Percentiles rank a stretch among this genome's conserved stretches.
Conservation (phyloP, 78 protist species). For the Pigoraptor vietnamica region DNA sequence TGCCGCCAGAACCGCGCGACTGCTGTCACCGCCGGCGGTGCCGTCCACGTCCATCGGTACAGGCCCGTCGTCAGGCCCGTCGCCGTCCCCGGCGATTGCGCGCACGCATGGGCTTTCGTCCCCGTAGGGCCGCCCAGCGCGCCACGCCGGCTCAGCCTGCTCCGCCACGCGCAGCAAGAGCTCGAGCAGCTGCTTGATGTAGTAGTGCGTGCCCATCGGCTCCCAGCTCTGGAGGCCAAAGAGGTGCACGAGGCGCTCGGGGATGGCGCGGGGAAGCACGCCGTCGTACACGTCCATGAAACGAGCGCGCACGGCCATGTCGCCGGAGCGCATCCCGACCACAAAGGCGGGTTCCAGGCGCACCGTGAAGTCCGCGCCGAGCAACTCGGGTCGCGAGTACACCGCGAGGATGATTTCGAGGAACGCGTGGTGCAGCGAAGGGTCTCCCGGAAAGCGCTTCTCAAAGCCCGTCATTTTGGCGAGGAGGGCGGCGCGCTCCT, state of each 20-base stretch:
- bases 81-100: too few species aligned
- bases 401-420: slow-evolving; percentile 26
- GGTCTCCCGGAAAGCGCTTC: not conserved
- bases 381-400: slow-evolving; percentile 3
- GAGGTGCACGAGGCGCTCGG: slow-evolving; percentile 40
- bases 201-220: slow-evolving; percentile 38
- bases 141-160: not conserved
- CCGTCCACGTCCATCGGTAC: too few species aligned
- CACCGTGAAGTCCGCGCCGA: slow-evolving; percentile 31
- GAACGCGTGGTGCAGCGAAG: not conserved
- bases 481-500: not conserved
- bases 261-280: slow-evolving; percentile 4
- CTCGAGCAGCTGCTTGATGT: slow-evolving; percentile 65
- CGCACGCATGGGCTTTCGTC: not conserved
- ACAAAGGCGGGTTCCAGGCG: slow-evolving; percentile 52
- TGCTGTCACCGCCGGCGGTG: too few species aligned
- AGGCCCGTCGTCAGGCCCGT: too few species aligned
- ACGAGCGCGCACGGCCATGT: slow-evolving; percentile 27
- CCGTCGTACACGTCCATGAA: slow-evolving; percentile 17
- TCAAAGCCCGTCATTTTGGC: not conserved
- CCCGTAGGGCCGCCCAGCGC: not conserved
- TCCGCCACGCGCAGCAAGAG: slow-evolving; percentile 32
- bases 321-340: slow-evolving; percentile 52
- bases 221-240: slow-evolving; percentile 50
- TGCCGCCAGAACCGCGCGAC: not conserved